Percentiles rank a stretch among this genome's conserved stretches.
Conservation (phyloP, 1,139 yeast genomes). For the Saccharomyces pastorianus region DNA sequence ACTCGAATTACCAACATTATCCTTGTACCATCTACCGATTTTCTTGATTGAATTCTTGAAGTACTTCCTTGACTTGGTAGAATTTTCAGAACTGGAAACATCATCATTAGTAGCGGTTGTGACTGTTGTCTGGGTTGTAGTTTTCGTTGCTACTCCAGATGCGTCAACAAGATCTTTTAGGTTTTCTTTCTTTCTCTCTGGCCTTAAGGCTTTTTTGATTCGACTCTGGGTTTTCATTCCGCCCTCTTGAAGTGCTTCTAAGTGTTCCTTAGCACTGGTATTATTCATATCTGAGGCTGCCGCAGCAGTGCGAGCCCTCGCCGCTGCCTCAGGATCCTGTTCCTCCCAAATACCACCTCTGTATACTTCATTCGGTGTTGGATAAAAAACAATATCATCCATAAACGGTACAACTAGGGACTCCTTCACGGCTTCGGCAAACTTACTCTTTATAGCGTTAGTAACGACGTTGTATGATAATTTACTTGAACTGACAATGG, state of each 20-base stretch:
- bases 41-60: slow-evolving; percentile 44
- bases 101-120: slow-evolving; percentile 5
- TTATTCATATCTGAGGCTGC: neutral
- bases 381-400: slow-evolving; percentile 76
- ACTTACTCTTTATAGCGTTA: slow-evolving; percentile 65
- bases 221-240: neutral
- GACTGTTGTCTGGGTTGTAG: neutral
- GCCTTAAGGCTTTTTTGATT: neutral
- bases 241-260: neutral
- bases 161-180: neutral
- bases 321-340: neutral
- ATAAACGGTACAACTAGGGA: slow-evolving; percentile 76
- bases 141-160: neutral
- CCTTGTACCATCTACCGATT: slow-evolving; percentile 66
- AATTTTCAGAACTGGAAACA: slow-evolving; percentile 24
- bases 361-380: slow-evolving; percentile 57
- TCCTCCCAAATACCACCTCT: slow-evolving; percentile 87
- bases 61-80: slow-evolving; percentile 31
- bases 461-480: slow-evolving; percentile 72
- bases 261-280: neutral
- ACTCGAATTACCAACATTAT: slow-evolving; percentile 30
- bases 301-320: neutral
- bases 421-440: slow-evolving; percentile 71
- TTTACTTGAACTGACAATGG: slow-evolving; percentile 77
- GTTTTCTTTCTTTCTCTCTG: neutral